These are phyloP conservation scores for Hirschfeldia incana DNA, from an alignment of 345 rosid species.

Conservation along the genomic window DNA sequence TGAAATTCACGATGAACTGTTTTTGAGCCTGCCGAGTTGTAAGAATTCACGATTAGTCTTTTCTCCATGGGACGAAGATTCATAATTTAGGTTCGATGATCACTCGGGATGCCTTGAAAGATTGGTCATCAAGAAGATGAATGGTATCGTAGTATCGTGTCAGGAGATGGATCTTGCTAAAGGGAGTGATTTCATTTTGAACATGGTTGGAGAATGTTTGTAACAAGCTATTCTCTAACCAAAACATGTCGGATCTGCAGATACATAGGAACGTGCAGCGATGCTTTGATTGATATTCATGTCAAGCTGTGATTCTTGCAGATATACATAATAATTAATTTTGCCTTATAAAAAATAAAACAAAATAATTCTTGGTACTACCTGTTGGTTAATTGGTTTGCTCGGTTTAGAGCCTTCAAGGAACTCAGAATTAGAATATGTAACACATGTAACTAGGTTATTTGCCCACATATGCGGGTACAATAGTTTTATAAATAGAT, in stretches of 20 bases:
- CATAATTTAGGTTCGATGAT: background rate
- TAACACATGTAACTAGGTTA: background rate
- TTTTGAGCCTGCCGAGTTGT: background rate
- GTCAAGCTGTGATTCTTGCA: conserved; percentile 30
- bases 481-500: too few relatives aligned
- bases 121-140: background rate
- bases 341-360: too few relatives aligned
- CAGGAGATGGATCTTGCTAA: conserved; percentile 28
- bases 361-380: too few relatives aligned
- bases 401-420: conserved; percentile 24
- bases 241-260: conserved; percentile 10
- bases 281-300: conserved; percentile 32
- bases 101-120: background rate
- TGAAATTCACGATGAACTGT: background rate
- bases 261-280: conserved; percentile 10
- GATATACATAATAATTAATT: background rate
- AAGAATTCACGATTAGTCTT: too few relatives aligned
- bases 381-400: background rate
- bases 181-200: too few relatives aligned
- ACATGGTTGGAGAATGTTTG: conserved; percentile 15
- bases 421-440: conserved; percentile 12
- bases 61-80: too few relatives aligned
- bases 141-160: background rate
- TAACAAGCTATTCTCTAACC: conserved; percentile 17
- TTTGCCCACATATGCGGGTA: too few relatives aligned